Conservation (phyloP, 2,329 filamentous ascomycete species). For the Colletotrichum aenigma region DNA sequence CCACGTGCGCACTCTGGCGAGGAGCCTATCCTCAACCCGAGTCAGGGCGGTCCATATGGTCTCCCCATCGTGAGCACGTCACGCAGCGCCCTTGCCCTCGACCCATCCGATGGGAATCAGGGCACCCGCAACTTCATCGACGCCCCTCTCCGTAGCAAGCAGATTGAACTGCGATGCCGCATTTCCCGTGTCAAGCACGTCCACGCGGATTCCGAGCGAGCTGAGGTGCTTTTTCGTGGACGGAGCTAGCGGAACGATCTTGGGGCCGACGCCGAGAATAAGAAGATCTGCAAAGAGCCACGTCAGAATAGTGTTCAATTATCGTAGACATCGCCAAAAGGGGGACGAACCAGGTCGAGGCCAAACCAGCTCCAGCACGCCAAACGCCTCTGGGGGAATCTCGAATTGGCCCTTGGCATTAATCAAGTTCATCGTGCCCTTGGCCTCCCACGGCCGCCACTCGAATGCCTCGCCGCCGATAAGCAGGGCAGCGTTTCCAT, state of each 20-base stretch:
- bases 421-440: slow-evolving; percentile 52
- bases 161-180: slow-evolving; percentile 95
- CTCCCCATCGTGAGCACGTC: neutral
- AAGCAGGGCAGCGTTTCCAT: slow-evolving; percentile 76
- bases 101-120: slow-evolving; percentile 86
- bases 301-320: neutral
- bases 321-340: neutral
- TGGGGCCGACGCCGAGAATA: slow-evolving; percentile 83
- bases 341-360: slow-evolving; percentile 78
- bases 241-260: slow-evolving; percentile 77
- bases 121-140: slow-evolving; percentile 84
- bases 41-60: neutral
- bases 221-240: slow-evolving; percentile 75
- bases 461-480: slow-evolving; percentile 86
- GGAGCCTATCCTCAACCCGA: neutral
- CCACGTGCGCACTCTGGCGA: neutral
- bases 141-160: slow-evolving; percentile 89
- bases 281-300: slow-evolving; percentile 69
- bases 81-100: slow-evolving; percentile 54
- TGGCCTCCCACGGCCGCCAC: slow-evolving; percentile 81
- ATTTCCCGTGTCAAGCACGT: slow-evolving; percentile 91
- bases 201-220: slow-evolving; percentile 80
- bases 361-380: slow-evolving; percentile 78
- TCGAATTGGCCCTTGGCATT: slow-evolving; percentile 86
- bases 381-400: slow-evolving; percentile 72